phyloP scores from a whole-genome alignment of 192 early-diverging fungal species.

The Coemansia sp. region DNA sequence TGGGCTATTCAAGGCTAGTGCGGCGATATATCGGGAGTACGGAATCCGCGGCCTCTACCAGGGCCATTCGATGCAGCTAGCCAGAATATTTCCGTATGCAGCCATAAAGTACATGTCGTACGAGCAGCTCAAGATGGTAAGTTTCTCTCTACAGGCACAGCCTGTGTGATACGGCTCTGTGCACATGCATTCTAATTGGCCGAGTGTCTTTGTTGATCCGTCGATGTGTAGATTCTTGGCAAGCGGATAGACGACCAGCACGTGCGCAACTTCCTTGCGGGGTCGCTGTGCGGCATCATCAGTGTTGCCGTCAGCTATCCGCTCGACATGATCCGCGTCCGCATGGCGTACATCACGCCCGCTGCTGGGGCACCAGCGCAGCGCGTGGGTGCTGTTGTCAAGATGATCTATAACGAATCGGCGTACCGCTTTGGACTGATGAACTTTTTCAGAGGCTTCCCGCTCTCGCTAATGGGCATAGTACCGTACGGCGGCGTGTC shows the following conservation, averaged over 20 bases:
- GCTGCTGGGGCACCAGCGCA: constrained; percentile 24
- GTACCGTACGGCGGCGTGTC: constrained; percentile 96
- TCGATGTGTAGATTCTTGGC: constrained; percentile 52
- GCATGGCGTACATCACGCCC: constrained; percentile 75
- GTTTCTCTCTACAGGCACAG: background rate
- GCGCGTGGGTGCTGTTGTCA: constrained; percentile 58
- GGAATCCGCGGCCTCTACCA: constrained; percentile 86
- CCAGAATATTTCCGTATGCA: constrained; percentile 95
- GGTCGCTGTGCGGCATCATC: constrained; percentile 78
- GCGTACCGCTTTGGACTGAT: constrained; percentile 50
- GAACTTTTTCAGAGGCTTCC: constrained; percentile 96
- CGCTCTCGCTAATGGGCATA: constrained; percentile 88
- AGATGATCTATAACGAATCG: constrained; percentile 77
- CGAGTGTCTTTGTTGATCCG: background rate
- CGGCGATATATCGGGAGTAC: constrained; percentile 67
- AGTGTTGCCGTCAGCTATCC: constrained; percentile 91
- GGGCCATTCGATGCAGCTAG: constrained; percentile 90
- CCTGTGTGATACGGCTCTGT: too few species aligned
- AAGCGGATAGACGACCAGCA: constrained; percentile 63
- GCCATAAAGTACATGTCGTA: constrained; percentile 97
- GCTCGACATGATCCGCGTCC: constrained; percentile 88
- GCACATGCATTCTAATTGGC: too few species aligned
- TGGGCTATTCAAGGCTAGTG: constrained; percentile 79
- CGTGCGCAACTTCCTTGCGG: constrained; percentile 76
- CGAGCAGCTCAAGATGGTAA: constrained; percentile 76